Evolutionary conservation across 179 eudicot species (phyloP).

Genomic region (Drosera spatulata): DNA sequence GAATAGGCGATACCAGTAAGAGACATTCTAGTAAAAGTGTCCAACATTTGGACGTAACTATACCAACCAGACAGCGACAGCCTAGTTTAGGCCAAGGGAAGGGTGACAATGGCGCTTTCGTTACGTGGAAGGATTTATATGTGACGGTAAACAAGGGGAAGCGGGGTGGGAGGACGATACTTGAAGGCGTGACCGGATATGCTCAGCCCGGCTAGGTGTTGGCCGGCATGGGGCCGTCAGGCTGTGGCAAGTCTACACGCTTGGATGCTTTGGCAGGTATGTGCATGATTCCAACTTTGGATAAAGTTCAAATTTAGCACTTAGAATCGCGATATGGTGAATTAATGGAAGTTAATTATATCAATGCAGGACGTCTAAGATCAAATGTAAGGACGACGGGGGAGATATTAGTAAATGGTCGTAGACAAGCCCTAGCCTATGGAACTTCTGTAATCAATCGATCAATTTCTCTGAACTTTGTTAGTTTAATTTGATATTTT

Average conservation of each 20-base stretch:
- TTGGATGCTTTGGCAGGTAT: conserved; percentile 41
- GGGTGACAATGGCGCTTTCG: conserved; percentile 7
- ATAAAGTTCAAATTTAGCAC: neutral
- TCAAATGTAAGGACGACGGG: conserved; percentile 30
- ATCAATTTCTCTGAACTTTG: too few relatives aligned
- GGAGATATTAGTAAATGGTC: neutral
- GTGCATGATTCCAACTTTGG: too few relatives aligned
- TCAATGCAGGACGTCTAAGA: conserved; percentile 32
- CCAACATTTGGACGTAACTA: conserved; percentile 9
- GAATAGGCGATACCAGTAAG: conserved; percentile 4
- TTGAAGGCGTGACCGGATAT: conserved; percentile 25
- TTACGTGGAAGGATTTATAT: conserved; percentile 18
- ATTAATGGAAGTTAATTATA: too few relatives aligned
- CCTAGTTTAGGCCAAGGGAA: neutral
- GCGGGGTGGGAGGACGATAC: conserved; percentile 12
- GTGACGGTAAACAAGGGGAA: conserved; percentile 11
- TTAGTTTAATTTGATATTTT: too few relatives aligned
- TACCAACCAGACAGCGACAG: too few relatives aligned
- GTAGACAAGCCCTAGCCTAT: too few relatives aligned
- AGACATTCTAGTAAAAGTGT: conserved; percentile 2
- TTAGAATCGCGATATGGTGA: too few relatives aligned
- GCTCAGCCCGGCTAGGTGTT: conserved; percentile 25
- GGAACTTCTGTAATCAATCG: too few relatives aligned
- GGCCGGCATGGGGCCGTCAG: conserved; percentile 45
- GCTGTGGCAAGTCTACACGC: conserved; percentile 39